Evolutionary conservation across 2,329 filamentous ascomycete genomes (phyloP).

Genomic region (Exophiala phaeomuriformis): DNA sequence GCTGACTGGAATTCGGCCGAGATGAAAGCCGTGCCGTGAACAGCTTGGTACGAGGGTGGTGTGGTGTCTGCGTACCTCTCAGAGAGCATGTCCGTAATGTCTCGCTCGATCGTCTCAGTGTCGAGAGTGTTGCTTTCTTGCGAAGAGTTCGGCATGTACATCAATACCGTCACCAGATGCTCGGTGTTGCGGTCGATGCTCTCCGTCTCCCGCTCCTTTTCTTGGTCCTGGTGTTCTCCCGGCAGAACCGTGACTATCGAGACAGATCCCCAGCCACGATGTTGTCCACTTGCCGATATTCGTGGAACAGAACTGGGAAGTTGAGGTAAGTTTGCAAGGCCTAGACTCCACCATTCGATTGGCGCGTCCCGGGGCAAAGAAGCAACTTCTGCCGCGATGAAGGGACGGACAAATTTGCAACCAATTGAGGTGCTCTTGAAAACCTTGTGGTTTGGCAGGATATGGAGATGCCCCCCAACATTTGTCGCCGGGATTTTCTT

Average conservation of each 20-base stretch:
- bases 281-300: neutral
- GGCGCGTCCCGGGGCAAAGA: conserved; percentile 64
- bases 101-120: neutral
- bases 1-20: neutral
- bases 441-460: conserved; percentile 24
- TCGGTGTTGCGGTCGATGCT: neutral
- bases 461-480: conserved; percentile 21
- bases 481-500: conserved; percentile 7
- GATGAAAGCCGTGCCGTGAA: conserved; percentile 19
- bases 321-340: conserved; percentile 41
- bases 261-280: conserved; percentile 8
- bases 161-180: conserved; percentile 9
- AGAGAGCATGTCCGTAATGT: neutral
- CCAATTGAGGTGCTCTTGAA: conserved; percentile 14
- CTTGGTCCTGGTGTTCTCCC: neutral
- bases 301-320: conserved; percentile 1
- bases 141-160: neutral
- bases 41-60: neutral
- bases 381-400: conserved; percentile 69
- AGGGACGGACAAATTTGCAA: conserved; percentile 48
- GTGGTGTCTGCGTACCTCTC: neutral
- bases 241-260: neutral
- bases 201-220: neutral
- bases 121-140: neutral
- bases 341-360: conserved; percentile 82